These are phyloP conservation scores for Edhazardia aedis DNA, from an alignment of 371 early-diverging fungal species.

Conservation along the genomic window DNA sequence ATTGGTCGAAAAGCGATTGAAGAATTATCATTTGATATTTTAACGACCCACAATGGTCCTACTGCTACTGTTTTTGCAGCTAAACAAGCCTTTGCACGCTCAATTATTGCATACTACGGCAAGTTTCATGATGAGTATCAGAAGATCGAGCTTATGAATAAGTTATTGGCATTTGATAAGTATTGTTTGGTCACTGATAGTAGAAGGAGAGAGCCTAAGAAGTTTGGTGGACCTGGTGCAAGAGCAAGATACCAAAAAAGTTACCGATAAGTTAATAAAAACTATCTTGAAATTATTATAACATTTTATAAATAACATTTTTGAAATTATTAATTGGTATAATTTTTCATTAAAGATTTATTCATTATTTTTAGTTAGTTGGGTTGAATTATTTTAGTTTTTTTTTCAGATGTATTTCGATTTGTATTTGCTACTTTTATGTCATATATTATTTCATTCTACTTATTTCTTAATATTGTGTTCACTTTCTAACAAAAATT, in stretches of 20 bases:
- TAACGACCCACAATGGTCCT: conserved; percentile 87
- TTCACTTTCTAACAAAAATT: too few relatives aligned
- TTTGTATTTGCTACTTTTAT: too few relatives aligned
- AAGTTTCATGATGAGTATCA: conserved; percentile 94
- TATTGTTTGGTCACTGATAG: conserved; percentile 92
- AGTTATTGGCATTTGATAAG: conserved; percentile 80
- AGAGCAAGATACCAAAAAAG: conserved; percentile 63
- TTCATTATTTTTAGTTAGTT: too few relatives aligned
- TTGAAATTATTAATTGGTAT: too few relatives aligned
- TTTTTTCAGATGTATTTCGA: too few relatives aligned
- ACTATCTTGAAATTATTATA: too few relatives aligned
- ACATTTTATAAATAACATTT: too few relatives aligned
- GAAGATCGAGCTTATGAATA: conserved; percentile 91
- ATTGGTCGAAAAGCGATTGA: conserved; percentile 81
- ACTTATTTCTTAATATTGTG: too few relatives aligned
- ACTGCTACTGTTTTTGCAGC: conserved; percentile 85
- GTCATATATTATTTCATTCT: too few relatives aligned
- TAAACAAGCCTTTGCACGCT: conserved; percentile 95
- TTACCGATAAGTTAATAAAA: conserved; percentile 44
- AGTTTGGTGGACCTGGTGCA: conserved; percentile 98
- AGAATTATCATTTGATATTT: conserved; percentile 80
- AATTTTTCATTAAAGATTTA: too few relatives aligned
- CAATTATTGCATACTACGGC: conserved; percentile 93
- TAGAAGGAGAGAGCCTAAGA: conserved; percentile 99
- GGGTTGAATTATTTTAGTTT: too few relatives aligned